Evolutionary conservation across 1,284 basidiomycete genomes (phyloP).

Genomic region (Lentinula novae-zelandiae): DNA sequence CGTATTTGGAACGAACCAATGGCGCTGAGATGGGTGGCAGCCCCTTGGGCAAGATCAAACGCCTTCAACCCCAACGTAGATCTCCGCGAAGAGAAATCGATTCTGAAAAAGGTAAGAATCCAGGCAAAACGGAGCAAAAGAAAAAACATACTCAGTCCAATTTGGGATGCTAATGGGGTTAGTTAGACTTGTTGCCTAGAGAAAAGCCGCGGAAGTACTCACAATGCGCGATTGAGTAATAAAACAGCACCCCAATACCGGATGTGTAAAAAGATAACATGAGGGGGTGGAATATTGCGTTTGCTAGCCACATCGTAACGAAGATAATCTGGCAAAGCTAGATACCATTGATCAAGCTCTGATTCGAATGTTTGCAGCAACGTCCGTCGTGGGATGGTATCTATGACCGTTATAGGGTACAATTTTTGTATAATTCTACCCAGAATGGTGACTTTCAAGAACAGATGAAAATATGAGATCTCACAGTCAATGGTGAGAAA

Average conservation of each 20-base stretch:
- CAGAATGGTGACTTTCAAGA: constrained; percentile 50
- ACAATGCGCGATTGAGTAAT: constrained; percentile 80
- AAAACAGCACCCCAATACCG: constrained; percentile 78
- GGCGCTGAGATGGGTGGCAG: constrained; percentile 71
- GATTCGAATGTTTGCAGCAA: constrained; percentile 58
- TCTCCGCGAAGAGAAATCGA: constrained; percentile 38
- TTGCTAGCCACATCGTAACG: constrained; percentile 54
- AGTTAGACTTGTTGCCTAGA: neutral
- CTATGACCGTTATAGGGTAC: constrained; percentile 64
- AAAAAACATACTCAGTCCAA: constrained; percentile 49
- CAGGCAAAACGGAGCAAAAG: neutral
- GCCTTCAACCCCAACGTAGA: constrained; percentile 52
- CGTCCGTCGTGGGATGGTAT: constrained; percentile 41
- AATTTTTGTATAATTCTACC: constrained; percentile 67
- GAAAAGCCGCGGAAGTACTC: constrained; percentile 30
- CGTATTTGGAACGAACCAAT: constrained; percentile 43
- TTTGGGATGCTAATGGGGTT: constrained; percentile 53
- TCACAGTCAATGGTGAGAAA: neutral
- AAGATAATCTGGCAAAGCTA: constrained; percentile 64
- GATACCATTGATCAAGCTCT: constrained; percentile 74
- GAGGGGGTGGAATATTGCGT: constrained; percentile 52
- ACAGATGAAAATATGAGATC: neutral
- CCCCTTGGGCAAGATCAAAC: constrained; percentile 74
- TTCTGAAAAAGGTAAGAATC: constrained; percentile 25
- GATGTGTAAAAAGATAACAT: constrained; percentile 70